Evolutionary conservation across 2,329 filamentous ascomycete genomes (phyloP).

Genomic region (Exophiala aquamarina): DNA sequence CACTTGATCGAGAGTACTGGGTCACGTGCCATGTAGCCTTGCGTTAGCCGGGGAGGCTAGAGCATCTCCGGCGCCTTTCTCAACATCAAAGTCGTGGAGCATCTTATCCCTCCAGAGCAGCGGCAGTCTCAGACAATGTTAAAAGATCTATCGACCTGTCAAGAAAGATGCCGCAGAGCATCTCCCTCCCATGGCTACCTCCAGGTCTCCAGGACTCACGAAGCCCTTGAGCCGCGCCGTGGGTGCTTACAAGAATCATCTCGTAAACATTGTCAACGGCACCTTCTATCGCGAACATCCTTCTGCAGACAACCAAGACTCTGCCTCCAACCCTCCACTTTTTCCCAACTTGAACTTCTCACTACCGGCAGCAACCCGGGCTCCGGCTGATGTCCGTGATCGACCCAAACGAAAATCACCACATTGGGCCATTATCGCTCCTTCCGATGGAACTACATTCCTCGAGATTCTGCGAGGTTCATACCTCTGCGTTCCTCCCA

Average conservation of each 20-base stretch:
- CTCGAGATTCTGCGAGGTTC: conserved; percentile 75
- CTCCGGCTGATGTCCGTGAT: too few species aligned
- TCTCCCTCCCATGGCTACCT: background rate
- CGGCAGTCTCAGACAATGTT: too few species aligned
- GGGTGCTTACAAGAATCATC: too few species aligned
- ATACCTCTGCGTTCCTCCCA: conserved; percentile 72
- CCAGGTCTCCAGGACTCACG: background rate
- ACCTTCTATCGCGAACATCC: conserved; percentile 82
- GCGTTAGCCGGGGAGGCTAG: conserved; percentile 1
- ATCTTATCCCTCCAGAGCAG: too few species aligned
- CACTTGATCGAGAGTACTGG: too few species aligned
- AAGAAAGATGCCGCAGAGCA: too few species aligned
- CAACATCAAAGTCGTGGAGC: too few species aligned
- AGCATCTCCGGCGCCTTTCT: background rate
- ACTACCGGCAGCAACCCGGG: conserved; percentile 56
- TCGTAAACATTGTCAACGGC: conserved; percentile 64
- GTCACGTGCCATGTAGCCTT: too few species aligned
- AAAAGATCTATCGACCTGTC: too few species aligned
- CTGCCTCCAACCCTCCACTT: conserved; percentile 65
- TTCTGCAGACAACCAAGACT: conserved; percentile 40
- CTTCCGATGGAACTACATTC: conserved; percentile 78
- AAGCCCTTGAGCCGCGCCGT: too few species aligned
- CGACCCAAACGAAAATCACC: conserved; percentile 40
- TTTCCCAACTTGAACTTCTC: conserved; percentile 71
- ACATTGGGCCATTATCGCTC: conserved; percentile 82